Evolutionary conservation across 257 asterid species (phyloP), one percentile per base, ranked within the genome.

Genomic region (Coffea canephora): DNA sequence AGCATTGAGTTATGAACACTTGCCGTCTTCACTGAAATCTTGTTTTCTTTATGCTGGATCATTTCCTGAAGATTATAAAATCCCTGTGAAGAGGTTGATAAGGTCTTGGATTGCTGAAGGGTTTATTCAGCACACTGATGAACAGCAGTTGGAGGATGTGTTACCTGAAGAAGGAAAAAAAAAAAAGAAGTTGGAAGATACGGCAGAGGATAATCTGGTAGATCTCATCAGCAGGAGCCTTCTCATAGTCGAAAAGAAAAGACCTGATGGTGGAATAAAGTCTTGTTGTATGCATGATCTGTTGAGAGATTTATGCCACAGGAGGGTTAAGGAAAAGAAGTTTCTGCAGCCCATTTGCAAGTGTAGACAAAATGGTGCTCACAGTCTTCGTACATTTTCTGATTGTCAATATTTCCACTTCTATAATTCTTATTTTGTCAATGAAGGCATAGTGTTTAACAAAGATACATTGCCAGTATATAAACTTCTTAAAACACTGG

Each of bases 31-130:
- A 69, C 41, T 75, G 36, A 75, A 27, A 54, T 75, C 57, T 50
- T 50, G 57, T 50, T 50, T 50, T 50, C 57, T 50, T 50, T 50
- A 50, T 50, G 57, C 6, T 41, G 79, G 79, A 23, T 23, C 52
- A 75, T 41, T 76, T 50, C 52, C 54, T 2, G 61, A 64, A 48
- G 61, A 61, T 39, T 39, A 39, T 39, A 3, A 39, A 39, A 39
- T 39, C 43, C 43, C 43, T 4, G 43, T 39, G 43, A 31, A 27
- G 62, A 76, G 19, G 25, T 48, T 76, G 72, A 46, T 76, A 13
- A 11, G 18, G 2, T 14, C 25, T 11, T 76, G 80, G 80, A 69
- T 76, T 16, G 73, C 73, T n/a, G 73, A 65, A 41, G 80, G 73
- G 8, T 15, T 76, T 46, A 50, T 65, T 6, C 5, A 45, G 45